A percentile compares a stretch with the other conserved stretches of the same genome.
Conservation (phyloP, 148 eudicot genomes). For the Salicornia ramosissima region DNA sequence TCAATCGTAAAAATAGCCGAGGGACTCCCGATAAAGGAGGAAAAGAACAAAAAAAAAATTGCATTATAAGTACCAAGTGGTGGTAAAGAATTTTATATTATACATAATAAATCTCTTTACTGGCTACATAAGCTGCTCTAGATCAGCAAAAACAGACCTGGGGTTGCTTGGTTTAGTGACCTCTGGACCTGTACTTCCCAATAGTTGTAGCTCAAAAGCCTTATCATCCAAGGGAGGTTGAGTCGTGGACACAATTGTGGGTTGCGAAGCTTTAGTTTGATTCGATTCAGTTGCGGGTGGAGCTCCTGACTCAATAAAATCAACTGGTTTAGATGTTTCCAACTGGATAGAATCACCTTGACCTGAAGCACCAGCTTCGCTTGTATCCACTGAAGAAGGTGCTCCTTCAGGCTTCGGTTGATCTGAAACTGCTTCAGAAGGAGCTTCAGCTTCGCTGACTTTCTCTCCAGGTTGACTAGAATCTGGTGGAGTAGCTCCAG, state of each 20-base stretch:
- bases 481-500: constrained; percentile 22
- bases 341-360: constrained; percentile 27
- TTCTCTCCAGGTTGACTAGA: constrained; percentile 19
- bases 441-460: constrained; percentile 18
- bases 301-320: constrained; percentile 21
- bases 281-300: constrained; percentile 3
- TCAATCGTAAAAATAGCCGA: background rate
- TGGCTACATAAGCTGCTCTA: constrained; percentile 25
- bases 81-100: too few species aligned
- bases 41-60: background rate
- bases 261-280: constrained; percentile 26
- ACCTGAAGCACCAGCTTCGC: constrained; percentile 29
- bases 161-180: constrained; percentile 22
- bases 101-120: too few species aligned
- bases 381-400: constrained; percentile 20
- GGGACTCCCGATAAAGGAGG: background rate
- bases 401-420: constrained; percentile 11
- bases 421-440: background rate
- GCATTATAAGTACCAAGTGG: background rate
- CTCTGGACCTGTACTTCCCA: constrained; percentile 14
- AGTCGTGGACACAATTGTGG: constrained; percentile 18
- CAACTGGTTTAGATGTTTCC: constrained; percentile 22
- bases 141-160: constrained; percentile 27
- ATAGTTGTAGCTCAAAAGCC: constrained; percentile 13
- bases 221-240: constrained; percentile 13